phyloP scores from a whole-genome alignment of 768 basidiomycete genomes.

The Termitomyces sp. region DNA sequence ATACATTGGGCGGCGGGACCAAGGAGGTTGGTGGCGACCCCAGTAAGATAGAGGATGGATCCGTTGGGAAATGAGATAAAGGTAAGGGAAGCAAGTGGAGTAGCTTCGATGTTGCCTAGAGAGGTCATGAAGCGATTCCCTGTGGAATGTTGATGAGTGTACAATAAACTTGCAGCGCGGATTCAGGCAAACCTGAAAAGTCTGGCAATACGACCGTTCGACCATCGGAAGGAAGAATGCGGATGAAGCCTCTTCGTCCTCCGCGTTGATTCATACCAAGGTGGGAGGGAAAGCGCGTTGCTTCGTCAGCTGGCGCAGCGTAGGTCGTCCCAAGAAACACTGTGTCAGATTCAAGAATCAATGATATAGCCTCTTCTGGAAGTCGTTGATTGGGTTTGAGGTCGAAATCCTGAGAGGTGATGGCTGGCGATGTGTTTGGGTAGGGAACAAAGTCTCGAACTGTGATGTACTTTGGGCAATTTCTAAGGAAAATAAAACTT shows the following conservation, averaged over 20 bases:
- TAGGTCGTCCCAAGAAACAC: constrained; percentile 56
- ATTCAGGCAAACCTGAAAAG: constrained; percentile 42
- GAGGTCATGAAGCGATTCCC: constrained; percentile 65
- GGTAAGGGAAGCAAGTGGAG: constrained; percentile 54
- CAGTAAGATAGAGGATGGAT: constrained; percentile 60
- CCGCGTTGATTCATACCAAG: constrained; percentile 64
- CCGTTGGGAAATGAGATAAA: constrained; percentile 52
- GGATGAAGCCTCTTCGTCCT: constrained; percentile 58
- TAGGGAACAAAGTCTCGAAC: constrained; percentile 47
- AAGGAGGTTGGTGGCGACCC: constrained; percentile 45
- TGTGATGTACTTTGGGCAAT: constrained; percentile 71
- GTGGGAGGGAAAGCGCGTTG: constrained; percentile 46
- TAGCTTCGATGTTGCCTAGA: constrained; percentile 57
- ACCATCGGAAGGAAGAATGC: constrained; percentile 52
- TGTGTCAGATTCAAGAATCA: constrained; percentile 49
- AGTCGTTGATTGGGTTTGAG: constrained; percentile 37
- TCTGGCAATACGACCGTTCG: constrained; percentile 58
- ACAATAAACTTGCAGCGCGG: constrained; percentile 1
- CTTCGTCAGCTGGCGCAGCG: constrained; percentile 33
- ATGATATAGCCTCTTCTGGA: constrained; percentile 43
- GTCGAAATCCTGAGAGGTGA: constrained; percentile 30
- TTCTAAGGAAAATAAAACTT: constrained; percentile 29
- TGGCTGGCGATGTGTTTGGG: constrained; percentile 31
- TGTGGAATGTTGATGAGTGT: constrained; percentile 14
- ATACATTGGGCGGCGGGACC: constrained; percentile 43